phyloP scores from a whole-genome alignment of 2,329 filamentous ascomycete genomes.

The Cladosporium sp. region DNA sequence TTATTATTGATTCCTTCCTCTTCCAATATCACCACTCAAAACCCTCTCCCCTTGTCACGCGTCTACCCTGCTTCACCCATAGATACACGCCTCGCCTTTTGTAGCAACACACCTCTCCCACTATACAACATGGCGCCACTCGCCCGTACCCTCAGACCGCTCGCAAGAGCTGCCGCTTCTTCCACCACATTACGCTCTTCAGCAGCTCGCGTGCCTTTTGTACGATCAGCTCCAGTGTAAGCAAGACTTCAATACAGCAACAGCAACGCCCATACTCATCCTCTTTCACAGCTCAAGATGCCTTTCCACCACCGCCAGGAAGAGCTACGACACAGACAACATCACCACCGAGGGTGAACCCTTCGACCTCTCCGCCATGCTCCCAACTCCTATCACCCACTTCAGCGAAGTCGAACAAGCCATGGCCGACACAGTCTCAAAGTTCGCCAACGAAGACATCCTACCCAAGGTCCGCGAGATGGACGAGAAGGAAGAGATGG shows the following conservation, averaged over 20 bases:
- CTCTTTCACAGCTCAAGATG: conserved; percentile 4
- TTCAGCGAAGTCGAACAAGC: conserved; percentile 84
- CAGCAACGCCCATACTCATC: neutral
- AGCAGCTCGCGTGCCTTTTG: conserved; percentile 1
- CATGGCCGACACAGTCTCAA: conserved; percentile 85
- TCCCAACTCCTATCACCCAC: conserved; percentile 89
- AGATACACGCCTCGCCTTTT: too few species aligned
- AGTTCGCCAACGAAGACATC: conserved; percentile 85
- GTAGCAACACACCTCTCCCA: neutral
- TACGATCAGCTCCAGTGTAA: neutral
- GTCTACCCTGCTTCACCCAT: too few species aligned
- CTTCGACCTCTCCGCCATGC: conserved; percentile 66
- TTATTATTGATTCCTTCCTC: neutral
- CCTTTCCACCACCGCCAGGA: conserved; percentile 39
- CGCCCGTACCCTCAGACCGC: conserved; percentile 20
- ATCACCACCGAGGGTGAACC: conserved; percentile 34
- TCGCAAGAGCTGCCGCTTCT: conserved; percentile 7
- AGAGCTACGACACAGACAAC: conserved; percentile 30
- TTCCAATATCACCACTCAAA: neutral
- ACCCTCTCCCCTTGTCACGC: neutral
- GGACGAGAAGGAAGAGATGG: conserved; percentile 96
- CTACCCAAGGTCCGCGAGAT: conserved; percentile 91
- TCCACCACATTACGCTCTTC: neutral
- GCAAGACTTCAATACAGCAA: neutral
- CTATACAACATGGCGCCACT: conserved; percentile 28